These are phyloP conservation scores for Nicotiana noctiflora DNA, from an alignment of 257 asterid species.

Conservation along the genomic window DNA sequence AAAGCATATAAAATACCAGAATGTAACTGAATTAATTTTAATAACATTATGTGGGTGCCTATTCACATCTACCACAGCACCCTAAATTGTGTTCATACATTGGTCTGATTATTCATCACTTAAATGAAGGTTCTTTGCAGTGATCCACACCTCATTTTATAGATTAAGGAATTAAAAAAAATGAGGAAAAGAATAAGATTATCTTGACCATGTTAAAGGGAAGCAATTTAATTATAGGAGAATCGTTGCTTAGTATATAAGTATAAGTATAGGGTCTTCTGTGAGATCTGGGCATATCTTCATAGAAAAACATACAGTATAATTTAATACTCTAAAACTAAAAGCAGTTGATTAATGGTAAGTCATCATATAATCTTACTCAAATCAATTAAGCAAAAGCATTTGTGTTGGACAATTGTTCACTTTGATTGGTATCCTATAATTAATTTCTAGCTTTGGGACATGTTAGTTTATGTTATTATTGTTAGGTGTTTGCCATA, in stretches of 20 bases:
- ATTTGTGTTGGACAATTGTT: not conserved
- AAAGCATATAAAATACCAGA: constrained; percentile 10
- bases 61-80: constrained; percentile 48
- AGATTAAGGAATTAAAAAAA: not conserved
- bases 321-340: not conserved
- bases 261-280: not conserved
- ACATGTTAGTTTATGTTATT: not conserved
- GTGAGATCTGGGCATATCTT: not conserved
- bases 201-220: constrained; percentile 46
- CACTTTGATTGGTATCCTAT: not conserved
- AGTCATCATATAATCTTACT: not conserved
- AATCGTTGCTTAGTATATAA: not conserved
- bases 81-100: constrained; percentile 15
- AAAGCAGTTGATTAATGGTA: not conserved
- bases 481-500: too few species aligned
- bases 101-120: constrained; percentile 37
- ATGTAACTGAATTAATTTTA: not conserved
- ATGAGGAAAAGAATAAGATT: constrained; percentile 1
- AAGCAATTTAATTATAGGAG: constrained; percentile 14
- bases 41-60: constrained; percentile 31
- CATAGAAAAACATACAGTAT: too few species aligned
- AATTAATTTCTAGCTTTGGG: not conserved
- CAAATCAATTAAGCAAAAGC: not conserved
- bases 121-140: constrained; percentile 37
- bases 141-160: constrained; percentile 25